A percentile compares a stretch with the other conserved stretches of the same genome.
Conservation (phyloP, 352 stramenopile species). For the Phytophthora sojae region DNA sequence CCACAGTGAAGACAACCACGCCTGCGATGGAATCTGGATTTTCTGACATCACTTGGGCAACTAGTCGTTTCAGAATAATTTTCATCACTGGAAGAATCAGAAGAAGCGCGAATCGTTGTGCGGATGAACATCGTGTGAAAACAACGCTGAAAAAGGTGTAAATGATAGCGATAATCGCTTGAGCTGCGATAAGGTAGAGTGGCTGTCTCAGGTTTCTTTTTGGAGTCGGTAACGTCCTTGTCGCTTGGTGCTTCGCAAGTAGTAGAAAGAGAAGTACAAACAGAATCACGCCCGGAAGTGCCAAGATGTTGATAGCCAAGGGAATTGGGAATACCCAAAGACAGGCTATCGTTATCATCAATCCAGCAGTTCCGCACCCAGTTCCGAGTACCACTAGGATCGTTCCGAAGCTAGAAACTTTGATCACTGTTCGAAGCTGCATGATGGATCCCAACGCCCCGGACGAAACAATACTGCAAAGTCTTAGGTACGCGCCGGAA, state of each 20-base stretch:
- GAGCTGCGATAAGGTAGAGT: neutral
- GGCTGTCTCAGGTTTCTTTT: neutral
- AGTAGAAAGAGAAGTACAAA: neutral
- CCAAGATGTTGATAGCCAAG: neutral
- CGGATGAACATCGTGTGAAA: neutral
- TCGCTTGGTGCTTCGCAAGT: neutral
- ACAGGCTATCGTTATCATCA: neutral
- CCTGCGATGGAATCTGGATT: constrained; percentile 8
- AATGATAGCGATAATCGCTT: neutral
- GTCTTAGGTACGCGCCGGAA: neutral
- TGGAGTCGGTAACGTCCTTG: neutral
- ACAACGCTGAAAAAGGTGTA: neutral
- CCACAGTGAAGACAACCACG: constrained; percentile 12
- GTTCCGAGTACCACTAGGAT: neutral
- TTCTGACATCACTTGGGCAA: neutral
- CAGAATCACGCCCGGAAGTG: neutral
- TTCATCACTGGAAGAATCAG: constrained; percentile 3
- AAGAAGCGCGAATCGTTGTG: constrained; percentile 1
- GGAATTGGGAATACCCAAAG: neutral
- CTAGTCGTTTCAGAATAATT: constrained; percentile 7
- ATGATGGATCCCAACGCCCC: neutral
- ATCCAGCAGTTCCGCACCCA: neutral
- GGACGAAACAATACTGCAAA: neutral
- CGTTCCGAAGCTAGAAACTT: neutral
- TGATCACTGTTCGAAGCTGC: neutral